A percentile compares a stretch with the other conserved stretches of the same genome.
Evolutionary conservation across 2,329 filamentous ascomycete species (phyloP).

Genomic region (Apiospora hydei): DNA sequence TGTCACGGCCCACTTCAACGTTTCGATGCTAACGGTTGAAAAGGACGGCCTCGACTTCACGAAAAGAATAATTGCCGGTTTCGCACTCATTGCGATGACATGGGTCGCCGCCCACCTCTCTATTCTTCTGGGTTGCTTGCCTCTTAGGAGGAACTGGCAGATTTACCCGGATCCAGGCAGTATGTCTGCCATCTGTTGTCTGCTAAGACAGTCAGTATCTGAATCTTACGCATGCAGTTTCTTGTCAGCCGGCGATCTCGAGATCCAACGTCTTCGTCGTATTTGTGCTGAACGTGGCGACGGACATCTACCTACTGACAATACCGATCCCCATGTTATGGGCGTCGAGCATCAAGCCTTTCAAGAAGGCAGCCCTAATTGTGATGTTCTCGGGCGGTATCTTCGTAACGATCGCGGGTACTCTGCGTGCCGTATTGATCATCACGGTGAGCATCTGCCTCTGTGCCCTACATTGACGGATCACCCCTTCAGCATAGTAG

Average conservation of each 20-base stretch:
- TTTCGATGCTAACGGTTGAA: neutral
- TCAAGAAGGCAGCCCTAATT: conserved; percentile 47
- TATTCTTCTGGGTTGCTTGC: conserved; percentile 52
- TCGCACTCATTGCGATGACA: conserved; percentile 51
- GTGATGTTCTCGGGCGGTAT: conserved; percentile 48
- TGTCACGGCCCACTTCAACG: neutral
- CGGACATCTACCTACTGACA: conserved; percentile 65
- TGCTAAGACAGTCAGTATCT: neutral
- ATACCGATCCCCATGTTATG: too few species aligned
- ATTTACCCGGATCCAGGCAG: conserved; percentile 61
- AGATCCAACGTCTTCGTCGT: conserved; percentile 55
- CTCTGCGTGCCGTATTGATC: conserved; percentile 47
- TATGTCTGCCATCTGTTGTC: conserved; percentile 32
- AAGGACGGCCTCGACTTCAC: neutral
- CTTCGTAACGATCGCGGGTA: conserved; percentile 50
- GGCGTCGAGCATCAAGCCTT: too few species aligned
- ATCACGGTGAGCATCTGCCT: conserved; percentile 38
- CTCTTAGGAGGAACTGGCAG: conserved; percentile 60
- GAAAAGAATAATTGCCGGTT: conserved; percentile 49
- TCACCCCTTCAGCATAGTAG: conserved; percentile 11
- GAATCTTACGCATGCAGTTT: neutral
- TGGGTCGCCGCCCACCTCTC: conserved; percentile 55
- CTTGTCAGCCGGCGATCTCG: conserved; percentile 56
- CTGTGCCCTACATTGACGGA: conserved; percentile 4
- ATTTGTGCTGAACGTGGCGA: conserved; percentile 59